Evolutionary conservation across 2,329 filamentous ascomycete species (phyloP), one percentile per base, ranked within the genome.

Genomic region (Botrytis fragariae): DNA sequence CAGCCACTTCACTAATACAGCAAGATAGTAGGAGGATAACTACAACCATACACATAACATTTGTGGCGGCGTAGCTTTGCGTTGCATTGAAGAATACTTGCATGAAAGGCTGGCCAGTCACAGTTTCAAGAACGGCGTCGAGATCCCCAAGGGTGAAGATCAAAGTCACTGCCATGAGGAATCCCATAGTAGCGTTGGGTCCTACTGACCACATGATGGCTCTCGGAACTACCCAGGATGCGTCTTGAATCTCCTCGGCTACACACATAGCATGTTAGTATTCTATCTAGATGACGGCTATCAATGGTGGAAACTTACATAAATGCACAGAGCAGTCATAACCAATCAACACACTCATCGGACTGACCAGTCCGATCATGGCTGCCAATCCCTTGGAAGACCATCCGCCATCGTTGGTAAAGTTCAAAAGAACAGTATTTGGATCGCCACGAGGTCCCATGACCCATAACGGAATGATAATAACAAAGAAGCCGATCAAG

Each of bases 171-270:
- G 82, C 74, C 80, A 83, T 83, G 59, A 81, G 69, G 71, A 82
- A 83, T 42, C 81, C 82, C 60, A 83, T 76, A n/a, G 74, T 69
- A n/a, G 81, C 82, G 71, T 84, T 84, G 60, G 83, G 73, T 0
- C 75, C 62, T 6, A 81, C 75, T 1, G 81, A 79, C 72, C 77
- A 79, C 72, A 85, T 80, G 73, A 85, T 64, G 6, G 84, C 83
- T 76, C 81, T 79, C 6, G 86, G 86, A 4, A 87, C 82, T 54
- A 84, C 82, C 22, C 82, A 76, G 3, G 84, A 83, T 0, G 86
- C 84, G 73, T 86, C 83, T 54, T 83, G 80, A 45, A 87, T 84
- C 75, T 87, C 86, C 77, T 87, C 86, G 5, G 85, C 65, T 71
- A 22, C 35, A 71, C 37, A n/a, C 22, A 6, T 42, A 45, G 18